Base-by-base conservation (phyloP, 108 stramenopile genomes). In the Cyclotella sp. region DNA sequence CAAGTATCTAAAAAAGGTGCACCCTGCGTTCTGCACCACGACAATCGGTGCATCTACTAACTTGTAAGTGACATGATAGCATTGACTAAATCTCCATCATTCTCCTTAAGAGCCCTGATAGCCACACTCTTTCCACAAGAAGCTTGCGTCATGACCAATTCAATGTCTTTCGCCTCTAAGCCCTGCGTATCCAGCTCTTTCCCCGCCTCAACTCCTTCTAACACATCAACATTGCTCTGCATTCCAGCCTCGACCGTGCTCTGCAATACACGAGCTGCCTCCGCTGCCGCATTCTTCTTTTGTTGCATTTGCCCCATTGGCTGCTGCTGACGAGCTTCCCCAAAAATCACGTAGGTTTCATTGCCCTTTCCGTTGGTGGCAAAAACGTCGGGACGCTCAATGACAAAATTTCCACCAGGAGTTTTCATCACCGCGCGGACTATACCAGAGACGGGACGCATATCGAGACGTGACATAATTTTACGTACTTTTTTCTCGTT, bases 401-500 rank as follows among this genome's bases (percentile, higher is more conserved):
- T 89, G 44, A 87, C 87, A 54, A 95, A 93, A 58, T 90, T 80
- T 43, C 67, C 70, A 39, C 91, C 89, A 68, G 84, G 76, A 72
- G 88, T 88, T 85, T 95, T 95, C 57, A 95, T 75, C 28, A 90
- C 90, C 39, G 92, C 92, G 42, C 92, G 89, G 19, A 76, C 53
- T 68, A 94, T 84, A 46, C 85, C 91, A 14, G 87, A 69, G 1
- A 94, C 84, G 58, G 88, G 75, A 41, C 85, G 84, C 88, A 95
- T 88, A 60, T 68, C 77, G 59, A 95, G 89, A 67, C 93, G 91
- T 54, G 79, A 74, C 78, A 95, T 86, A 51, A 92, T 88, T 82
- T 94, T 94, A 45, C 95, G 90, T 39, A 87, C 74, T 81, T 95
- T 95, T 87, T 94, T 94, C 84, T 95, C 95, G 63, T 84, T 81